Evolutionary conservation across 1,284 basidiomycete genomes (phyloP).

Genomic region (Coriolopsis trogii): DNA sequence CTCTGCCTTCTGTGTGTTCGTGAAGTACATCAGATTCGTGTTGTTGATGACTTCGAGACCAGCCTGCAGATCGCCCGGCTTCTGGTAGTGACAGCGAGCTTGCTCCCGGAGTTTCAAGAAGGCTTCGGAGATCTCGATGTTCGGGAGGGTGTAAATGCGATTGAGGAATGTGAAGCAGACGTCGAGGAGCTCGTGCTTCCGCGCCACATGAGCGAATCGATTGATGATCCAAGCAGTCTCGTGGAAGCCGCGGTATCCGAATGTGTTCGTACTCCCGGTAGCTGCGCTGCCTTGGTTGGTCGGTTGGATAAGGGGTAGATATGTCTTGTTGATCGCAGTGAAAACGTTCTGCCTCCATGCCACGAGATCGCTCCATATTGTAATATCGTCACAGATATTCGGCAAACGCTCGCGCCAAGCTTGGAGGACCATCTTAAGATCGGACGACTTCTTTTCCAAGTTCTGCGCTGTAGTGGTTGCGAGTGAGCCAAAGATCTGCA

Average conservation of each 20-base stretch:
- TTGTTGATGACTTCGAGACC: constrained; percentile 99
- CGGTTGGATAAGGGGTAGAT: constrained; percentile 84
- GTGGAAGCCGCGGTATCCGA: constrained; percentile 98
- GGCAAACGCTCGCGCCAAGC: constrained; percentile 98
- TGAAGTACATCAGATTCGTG: constrained; percentile 99
- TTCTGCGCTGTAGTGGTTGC: constrained; percentile 88
- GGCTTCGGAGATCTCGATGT: constrained; percentile 99
- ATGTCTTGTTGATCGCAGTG: constrained; percentile 94
- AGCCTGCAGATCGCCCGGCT: constrained; percentile 89
- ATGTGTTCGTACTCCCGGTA: constrained; percentile 75
- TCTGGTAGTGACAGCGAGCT: constrained; percentile 98
- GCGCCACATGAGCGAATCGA: constrained; percentile 98
- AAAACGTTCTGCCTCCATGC: constrained; percentile 96
- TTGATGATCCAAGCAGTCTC: constrained; percentile 99
- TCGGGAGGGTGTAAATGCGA: constrained; percentile 98
- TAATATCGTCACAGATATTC: constrained; percentile 97
- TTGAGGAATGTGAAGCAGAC: constrained; percentile 95
- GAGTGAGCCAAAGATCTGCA: constrained; percentile 92
- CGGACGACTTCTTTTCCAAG: constrained; percentile 92
- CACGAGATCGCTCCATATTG: constrained; percentile 97
- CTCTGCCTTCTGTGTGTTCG: constrained; percentile 93
- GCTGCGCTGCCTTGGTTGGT: constrained; percentile 51
- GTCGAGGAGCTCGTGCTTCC: constrained; percentile 95
- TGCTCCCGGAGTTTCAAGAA: constrained; percentile 99
- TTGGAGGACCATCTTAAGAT: constrained; percentile 94